phyloP scores from a whole-genome alignment of 106 monocot genomes.

The Dactylorhiza incarnata region DNA sequence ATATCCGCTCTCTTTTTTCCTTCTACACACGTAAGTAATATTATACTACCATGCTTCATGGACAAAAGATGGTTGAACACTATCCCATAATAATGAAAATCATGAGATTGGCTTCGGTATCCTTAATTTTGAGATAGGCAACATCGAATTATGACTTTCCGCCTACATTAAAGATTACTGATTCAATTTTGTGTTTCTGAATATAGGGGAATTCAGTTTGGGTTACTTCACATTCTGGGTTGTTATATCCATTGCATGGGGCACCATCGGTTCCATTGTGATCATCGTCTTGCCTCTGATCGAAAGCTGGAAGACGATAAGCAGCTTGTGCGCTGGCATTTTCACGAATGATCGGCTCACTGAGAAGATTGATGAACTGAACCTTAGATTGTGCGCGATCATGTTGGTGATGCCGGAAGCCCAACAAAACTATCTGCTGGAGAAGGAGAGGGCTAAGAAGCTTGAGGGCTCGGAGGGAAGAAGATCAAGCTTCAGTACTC shows the following conservation, averaged over 20 bases:
- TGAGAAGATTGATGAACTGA: conserved; percentile 72
- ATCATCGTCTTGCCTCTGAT: conserved; percentile 78
- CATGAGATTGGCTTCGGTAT: no score
- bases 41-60: no score
- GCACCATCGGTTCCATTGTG: conserved; percentile 65
- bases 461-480: conserved; percentile 32
- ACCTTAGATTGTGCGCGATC: conserved; percentile 48
- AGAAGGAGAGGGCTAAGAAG: conserved; percentile 67
- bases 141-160: neutral
- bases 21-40: no score
- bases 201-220: conserved; percentile 58
- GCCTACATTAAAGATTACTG: neutral
- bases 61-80: no score
- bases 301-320: conserved; percentile 83
- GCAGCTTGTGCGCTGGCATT: conserved; percentile 49
- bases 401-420: conserved; percentile 66
- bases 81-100: no score
- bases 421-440: conserved; percentile 39
- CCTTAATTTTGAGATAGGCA: no score
- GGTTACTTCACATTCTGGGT: conserved; percentile 98
- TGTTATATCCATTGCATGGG: conserved; percentile 69
- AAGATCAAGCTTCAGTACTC: conserved; percentile 9
- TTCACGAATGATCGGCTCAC: conserved; percentile 66
- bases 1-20: no score
- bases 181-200: conserved; percentile 1